Base-by-base conservation (phyloP, 768 basidiomycete species). In the Termitomyces sp. region DNA sequence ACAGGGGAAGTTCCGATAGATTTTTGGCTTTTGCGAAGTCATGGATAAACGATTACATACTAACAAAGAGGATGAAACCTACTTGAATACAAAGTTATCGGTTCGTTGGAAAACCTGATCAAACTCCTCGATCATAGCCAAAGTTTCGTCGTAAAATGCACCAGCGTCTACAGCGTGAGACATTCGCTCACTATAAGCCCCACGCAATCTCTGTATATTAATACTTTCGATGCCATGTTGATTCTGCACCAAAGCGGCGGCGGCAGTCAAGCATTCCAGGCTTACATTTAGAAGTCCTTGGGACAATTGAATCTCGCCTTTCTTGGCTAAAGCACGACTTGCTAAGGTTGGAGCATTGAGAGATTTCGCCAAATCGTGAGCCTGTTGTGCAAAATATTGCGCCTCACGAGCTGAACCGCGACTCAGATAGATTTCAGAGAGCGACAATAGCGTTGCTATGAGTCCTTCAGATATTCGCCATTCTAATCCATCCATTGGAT, bases 321-420 rank as follows among this genome's bases (percentile, higher is more conserved):
- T 81, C 63, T 80, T 76, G 0, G 85, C 77, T 29, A 87, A 70
- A 0, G 91, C 90, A 9, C 88, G 81, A 22, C 86, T 82, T 7
- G 79, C 69, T 64, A 90, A 72, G 0, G 83, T 78, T 16, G 87
- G 84, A 0, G 87, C 82, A 59, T 85, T 86, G 12, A 93, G 68
- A 6, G 87, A 77, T 47, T 78, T 73, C 0, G 92, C 90, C 1
- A 98, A 73, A 20, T 86, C 83, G n/a, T 79, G 74, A 1, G 89
- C 90, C 66, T 93, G 88, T 41, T 87, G 77, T 0, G 87, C 78
- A 67, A 94, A 96, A 64, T 89, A 94, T 59, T 92, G 86, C 2
- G 92, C 86, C 64, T 95, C 93, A 22, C 88, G 82, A 3, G 86
- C 82, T 5, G 94, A 92, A 0, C 96, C 96, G 18, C 92, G 83